A percentile compares a stretch with the other conserved stretches of the same genome.
These are phyloP conservation scores for Aspergillus bridgeri DNA, from an alignment of 495 filamentous ascomycete genomes.

Conservation along the genomic window DNA sequence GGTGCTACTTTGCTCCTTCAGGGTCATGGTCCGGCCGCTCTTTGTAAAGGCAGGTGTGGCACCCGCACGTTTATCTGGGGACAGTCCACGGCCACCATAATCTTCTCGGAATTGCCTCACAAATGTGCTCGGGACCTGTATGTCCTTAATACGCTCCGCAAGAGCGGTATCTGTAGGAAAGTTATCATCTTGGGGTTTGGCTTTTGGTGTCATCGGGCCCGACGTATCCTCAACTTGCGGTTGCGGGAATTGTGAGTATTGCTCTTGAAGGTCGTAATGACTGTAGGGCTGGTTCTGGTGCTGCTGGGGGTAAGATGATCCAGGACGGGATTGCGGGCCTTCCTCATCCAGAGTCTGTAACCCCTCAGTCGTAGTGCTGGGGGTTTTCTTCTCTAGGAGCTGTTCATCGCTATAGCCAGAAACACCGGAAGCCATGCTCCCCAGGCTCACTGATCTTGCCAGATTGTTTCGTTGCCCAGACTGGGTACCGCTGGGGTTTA, in stretches of 20 bases:
- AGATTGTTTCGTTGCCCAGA: slow-evolving; percentile 49
- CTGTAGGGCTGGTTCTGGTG: not conserved
- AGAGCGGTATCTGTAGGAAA: slow-evolving; percentile 85
- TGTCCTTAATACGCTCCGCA: slow-evolving; percentile 79
- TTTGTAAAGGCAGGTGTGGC: slow-evolving; percentile 53
- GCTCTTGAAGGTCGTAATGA: slow-evolving; percentile 2
- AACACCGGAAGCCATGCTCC: slow-evolving; percentile 90
- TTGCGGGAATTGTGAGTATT: slow-evolving; percentile 27
- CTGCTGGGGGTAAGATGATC: slow-evolving; percentile 12
- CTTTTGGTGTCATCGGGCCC: slow-evolving; percentile 47
- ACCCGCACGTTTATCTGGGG: slow-evolving; percentile 50
- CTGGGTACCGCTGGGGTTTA: slow-evolving; percentile 46
- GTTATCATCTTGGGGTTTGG: slow-evolving; percentile 39
- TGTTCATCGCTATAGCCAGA: slow-evolving; percentile 69
- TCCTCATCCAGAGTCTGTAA: slow-evolving; percentile 64
- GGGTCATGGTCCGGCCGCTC: slow-evolving; percentile 77
- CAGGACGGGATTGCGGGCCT: slow-evolving; percentile 36
- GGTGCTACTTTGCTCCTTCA: slow-evolving; percentile 95
- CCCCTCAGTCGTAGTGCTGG: slow-evolving; percentile 43
- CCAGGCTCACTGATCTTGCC: slow-evolving; percentile 80
- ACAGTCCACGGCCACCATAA: slow-evolving; percentile 50
- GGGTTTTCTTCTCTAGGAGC: slow-evolving; percentile 36
- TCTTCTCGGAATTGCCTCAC: slow-evolving; percentile 75
- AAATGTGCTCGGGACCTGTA: slow-evolving; percentile 85
- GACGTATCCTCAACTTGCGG: slow-evolving; percentile 29